Evolutionary conservation across 305 asterid species (phyloP), one percentile per base, ranked within the genome.

Genomic region (Euphrasia arctica): DNA sequence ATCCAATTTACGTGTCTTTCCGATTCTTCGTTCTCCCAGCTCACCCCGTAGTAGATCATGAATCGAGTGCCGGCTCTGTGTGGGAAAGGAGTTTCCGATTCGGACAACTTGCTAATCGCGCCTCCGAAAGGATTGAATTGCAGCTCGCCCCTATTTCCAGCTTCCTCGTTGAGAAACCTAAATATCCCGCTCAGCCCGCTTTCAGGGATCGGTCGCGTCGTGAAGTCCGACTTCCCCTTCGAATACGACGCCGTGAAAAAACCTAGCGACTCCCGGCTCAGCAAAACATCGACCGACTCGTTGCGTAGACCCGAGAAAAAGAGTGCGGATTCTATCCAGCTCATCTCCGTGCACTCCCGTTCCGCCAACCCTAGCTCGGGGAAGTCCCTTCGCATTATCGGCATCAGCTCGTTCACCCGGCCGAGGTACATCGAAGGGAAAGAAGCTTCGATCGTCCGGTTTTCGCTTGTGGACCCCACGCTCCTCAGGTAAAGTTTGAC

Each of bases 361-460:
- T 52, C 63, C 0, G 2, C 15, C 59, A 79, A 42, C 6, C 84
- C 75, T 0, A 79, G 73, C 48, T 75, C 84, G 0, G 81, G 79
- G 47, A 79, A 75, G 9, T 65, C 28, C 14, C 74, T 60, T 36
- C 54, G 54, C 84, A 79, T 62, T 47, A 70, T 31, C 0, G 67
- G 66, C 12, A 72, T 11, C 5, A 79, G 81, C 41, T 73, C 69
- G 0, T 39, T 39, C 2, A 43, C 41, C 5, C 58, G 62, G 0
- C 84, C 81, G 4, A 75, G 69, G 67, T 48, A 79, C 47, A 73
- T 14, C 0, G 79, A 2, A 8, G 71, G 58, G 59, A 79, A 70
- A 3, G 55, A 15, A 11, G 75, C 77, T 2, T 4, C 9, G 1
- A 63, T 25, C 1, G 80, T 75, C n/a, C 58, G 51, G 14, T 32